phyloP scores from a whole-genome alignment of 768 basidiomycete genomes.

The Trametes sanguinea region DNA sequence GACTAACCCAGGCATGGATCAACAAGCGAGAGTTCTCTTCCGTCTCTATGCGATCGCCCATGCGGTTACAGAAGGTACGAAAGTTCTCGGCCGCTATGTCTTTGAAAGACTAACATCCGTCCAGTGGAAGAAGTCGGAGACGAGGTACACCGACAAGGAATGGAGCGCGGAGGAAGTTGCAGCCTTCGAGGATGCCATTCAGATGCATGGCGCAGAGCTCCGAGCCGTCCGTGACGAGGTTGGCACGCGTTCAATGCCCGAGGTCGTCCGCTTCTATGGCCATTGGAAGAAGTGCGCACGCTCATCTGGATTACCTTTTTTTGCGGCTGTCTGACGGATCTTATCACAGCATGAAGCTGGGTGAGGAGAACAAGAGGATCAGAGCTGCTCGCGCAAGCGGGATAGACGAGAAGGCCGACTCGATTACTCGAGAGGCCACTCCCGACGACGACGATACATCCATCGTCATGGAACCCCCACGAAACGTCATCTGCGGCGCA shows the following conservation, averaged over 20 bases:
- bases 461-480: conserved; percentile 56
- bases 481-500: conserved; percentile 70
- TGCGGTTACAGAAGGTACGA: conserved; percentile 65
- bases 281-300: conserved; percentile 80
- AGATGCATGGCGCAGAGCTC: conserved; percentile 76
- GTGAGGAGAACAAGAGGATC: conserved; percentile 64
- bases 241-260: conserved; percentile 64
- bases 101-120: conserved; percentile 9
- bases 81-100: neutral
- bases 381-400: conserved; percentile 39
- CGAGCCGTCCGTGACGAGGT: conserved; percentile 77
- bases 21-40: conserved; percentile 57
- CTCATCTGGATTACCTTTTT: neutral
- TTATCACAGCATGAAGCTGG: conserved; percentile 55
- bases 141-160: conserved; percentile 64
- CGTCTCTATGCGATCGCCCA: conserved; percentile 62
- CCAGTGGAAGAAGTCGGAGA: conserved; percentile 77
- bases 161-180: conserved; percentile 71
- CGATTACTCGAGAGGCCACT: conserved; percentile 21
- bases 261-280: conserved; percentile 82
- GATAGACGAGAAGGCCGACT: conserved; percentile 20
- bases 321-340: conserved; percentile 14
- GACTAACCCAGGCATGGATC: conserved; percentile 68
- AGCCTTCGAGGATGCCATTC: conserved; percentile 76
- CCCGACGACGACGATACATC: conserved; percentile 74